Evolutionary conservation across 1,284 basidiomycete species (phyloP), one percentile per base, ranked within the genome.

Genomic region (Tilletia setariae): DNA sequence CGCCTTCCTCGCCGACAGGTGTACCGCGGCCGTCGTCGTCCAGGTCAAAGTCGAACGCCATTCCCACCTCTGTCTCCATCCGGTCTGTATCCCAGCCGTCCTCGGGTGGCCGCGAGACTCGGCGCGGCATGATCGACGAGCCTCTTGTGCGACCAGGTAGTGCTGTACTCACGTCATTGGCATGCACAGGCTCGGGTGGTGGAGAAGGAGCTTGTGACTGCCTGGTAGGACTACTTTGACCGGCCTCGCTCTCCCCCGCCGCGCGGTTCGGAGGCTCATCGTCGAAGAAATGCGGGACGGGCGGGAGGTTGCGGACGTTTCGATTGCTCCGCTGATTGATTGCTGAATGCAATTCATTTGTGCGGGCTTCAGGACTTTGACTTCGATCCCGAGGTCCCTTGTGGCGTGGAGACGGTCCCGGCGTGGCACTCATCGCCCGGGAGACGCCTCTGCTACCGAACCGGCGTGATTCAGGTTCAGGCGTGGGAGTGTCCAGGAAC

Each of bases 401-500:
- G 16, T n/a, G n/a, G n/a, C 46, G 46, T 7, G 46, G 46, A 6
- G 46, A 19, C 2, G 56, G 56, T 35, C 56, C 56, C 28, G 56
- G 56, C n/a, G 56, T 61, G 28, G 56, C 56, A 35, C 56, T 61
- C 56, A 61, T 61, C 4, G 56, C 56, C 16, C 56, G 56, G 9
- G 56, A 61, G 4, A 61, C 56, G 28, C 56, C 56, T 35, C 56
- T 25, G 16, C 56, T 61, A 2, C 56, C 56, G 28, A 61, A 61
- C 19, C 66, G 65, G 42, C 59, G 21, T 1, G 72, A 68, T 2
- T 51, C 68, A 9, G 73, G 73, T 16, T 43, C 67, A 67, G 6
- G 67, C 65, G 28, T 74, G 68, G 46, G 70, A 68, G 28, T 68
- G 64, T 71, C 74, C 11, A 72, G 67, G 67, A 76, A 76, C 6